phyloP scores from a whole-genome alignment of 495 filamentous ascomycete species.

The Penicillium pancosmium region DNA sequence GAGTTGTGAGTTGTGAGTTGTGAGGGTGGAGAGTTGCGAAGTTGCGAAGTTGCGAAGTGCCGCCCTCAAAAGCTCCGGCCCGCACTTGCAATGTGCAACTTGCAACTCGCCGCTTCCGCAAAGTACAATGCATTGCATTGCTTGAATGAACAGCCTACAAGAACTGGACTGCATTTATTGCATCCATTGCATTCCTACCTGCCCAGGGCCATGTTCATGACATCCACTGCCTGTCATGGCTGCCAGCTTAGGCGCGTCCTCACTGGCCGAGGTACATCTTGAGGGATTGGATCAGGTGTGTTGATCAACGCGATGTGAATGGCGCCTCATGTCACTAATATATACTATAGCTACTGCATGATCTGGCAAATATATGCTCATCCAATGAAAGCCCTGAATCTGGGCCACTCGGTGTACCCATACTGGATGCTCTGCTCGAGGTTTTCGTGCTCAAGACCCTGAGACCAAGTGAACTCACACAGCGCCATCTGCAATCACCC shows the following conservation, averaged over 20 bases:
- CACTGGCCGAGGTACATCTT: conserved; percentile 68
- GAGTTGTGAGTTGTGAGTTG: not conserved
- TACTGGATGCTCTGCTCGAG: conserved; percentile 53
- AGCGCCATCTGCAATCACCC: conserved; percentile 2
- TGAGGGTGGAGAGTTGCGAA: not conserved
- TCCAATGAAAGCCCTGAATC: conserved; percentile 8
- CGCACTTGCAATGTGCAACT: too few relatives aligned
- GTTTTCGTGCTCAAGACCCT: conserved; percentile 38
- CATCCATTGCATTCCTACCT: not conserved
- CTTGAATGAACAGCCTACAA: too few relatives aligned
- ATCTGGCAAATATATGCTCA: conserved; percentile 35
- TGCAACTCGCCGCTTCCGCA: not conserved
- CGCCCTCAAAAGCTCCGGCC: too few relatives aligned
- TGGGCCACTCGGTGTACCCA: conserved; percentile 42
- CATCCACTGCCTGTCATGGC: conserved; percentile 30
- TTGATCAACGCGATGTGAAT: conserved; percentile 1
- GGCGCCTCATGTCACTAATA: conserved; percentile 10
- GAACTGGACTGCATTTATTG: not conserved
- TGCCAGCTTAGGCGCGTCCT: conserved; percentile 56
- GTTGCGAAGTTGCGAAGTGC: not conserved
- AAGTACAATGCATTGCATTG: not conserved
- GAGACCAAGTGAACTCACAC: conserved; percentile 2
- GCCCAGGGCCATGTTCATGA: conserved; percentile 22
- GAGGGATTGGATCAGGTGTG: conserved; percentile 67
- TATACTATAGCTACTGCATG: conserved; percentile 47